phyloP scores from a whole-genome alignment of 768 basidiomycete species.

The Podaxis mareebaensis region DNA sequence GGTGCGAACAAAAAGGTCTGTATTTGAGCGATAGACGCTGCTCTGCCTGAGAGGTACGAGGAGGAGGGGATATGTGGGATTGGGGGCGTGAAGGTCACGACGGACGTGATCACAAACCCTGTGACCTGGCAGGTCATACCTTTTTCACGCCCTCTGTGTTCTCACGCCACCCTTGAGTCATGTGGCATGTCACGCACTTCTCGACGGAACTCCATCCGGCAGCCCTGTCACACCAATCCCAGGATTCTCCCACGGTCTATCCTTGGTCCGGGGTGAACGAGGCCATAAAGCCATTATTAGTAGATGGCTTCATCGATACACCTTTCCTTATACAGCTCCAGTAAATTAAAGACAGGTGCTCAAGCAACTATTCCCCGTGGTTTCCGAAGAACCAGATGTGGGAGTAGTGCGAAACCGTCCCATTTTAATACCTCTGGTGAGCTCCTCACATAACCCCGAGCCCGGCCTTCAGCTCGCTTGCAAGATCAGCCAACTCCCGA shows the following conservation, averaged over 20 bases:
- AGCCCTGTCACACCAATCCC: not conserved
- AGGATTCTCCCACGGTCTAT: not conserved
- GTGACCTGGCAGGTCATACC: constrained; percentile 38
- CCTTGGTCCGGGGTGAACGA: not conserved
- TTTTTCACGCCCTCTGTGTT: constrained; percentile 26
- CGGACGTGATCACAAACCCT: constrained; percentile 42
- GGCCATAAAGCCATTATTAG: not conserved
- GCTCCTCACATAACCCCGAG: constrained; percentile 49
- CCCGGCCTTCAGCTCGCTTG: constrained; percentile 62
- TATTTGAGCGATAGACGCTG: constrained; percentile 20
- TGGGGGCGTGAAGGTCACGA: constrained; percentile 44
- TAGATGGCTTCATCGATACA: not conserved
- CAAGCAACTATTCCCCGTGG: too few relatives aligned
- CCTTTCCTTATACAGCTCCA: not conserved
- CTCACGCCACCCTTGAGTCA: constrained; percentile 31
- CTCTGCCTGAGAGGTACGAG: constrained; percentile 17
- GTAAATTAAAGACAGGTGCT: too few relatives aligned
- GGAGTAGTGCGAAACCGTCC: not conserved
- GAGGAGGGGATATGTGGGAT: constrained; percentile 26
- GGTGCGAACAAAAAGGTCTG: constrained; percentile 5
- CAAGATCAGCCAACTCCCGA: constrained; percentile 47
- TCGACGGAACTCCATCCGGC: not conserved
- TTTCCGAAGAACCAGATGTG: not conserved
- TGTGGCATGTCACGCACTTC: constrained; percentile 14
- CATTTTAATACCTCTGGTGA: not conserved